These are phyloP conservation scores for Talaromyces proteolyticus DNA, from an alignment of 495 filamentous ascomycete genomes.

Conservation along the genomic window DNA sequence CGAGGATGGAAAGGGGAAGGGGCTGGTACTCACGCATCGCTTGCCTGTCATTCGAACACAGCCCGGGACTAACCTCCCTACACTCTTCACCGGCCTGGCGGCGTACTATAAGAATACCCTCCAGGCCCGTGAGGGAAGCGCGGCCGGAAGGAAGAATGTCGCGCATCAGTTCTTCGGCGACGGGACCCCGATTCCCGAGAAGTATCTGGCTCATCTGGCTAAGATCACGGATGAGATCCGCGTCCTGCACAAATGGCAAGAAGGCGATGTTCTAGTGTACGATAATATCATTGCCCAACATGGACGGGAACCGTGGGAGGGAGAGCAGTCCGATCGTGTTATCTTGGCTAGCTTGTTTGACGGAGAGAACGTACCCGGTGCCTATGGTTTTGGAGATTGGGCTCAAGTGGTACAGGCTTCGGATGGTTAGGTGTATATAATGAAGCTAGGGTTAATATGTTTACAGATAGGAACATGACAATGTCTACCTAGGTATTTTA, in stretches of 20 bases:
- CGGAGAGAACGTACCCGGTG: conserved; percentile 33
- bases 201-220: conserved; percentile 37
- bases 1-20: too few species aligned
- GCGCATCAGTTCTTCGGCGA: conserved; percentile 37
- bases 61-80: conserved; percentile 36
- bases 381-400: conserved; percentile 38
- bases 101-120: conserved; percentile 34
- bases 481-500: too few species aligned
- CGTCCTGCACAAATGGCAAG: conserved; percentile 34
- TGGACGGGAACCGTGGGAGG: conserved; percentile 40
- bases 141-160: conserved; percentile 15
- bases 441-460: too few species aligned
- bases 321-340: conserved; percentile 36
- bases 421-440: too few species aligned
- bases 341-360: conserved; percentile 40
- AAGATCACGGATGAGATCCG: conserved; percentile 45
- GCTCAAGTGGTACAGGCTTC: conserved; percentile 37
- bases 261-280: conserved; percentile 37
- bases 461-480: too few species aligned
- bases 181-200: conserved; percentile 41
- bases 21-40: conserved; percentile 31
- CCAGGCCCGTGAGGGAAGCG: too few species aligned
- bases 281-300: conserved; percentile 44
- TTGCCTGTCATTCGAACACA: conserved; percentile 43
- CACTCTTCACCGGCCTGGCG: conserved; percentile 45